phyloP scores from a whole-genome alignment of 2,329 filamentous ascomycete genomes.

The Trichophaea hybrida region DNA sequence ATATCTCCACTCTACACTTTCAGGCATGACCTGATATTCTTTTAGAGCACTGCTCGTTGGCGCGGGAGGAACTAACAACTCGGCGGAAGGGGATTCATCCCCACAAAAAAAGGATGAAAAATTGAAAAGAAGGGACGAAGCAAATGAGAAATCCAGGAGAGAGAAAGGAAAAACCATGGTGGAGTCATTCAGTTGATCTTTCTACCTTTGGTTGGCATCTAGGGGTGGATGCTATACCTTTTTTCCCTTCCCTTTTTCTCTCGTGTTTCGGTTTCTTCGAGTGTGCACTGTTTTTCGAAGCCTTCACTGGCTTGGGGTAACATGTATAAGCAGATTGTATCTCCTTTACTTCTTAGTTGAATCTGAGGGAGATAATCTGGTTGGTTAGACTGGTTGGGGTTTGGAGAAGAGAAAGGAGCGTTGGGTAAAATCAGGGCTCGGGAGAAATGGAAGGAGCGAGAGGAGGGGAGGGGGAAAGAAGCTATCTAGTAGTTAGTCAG shows the following conservation, averaged over 20 bases:
- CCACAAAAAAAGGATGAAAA: constrained; percentile 1
- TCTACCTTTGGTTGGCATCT: neutral
- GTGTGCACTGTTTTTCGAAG: neutral
- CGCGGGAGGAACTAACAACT: neutral
- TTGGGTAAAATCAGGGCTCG: neutral
- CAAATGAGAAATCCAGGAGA: constrained; percentile 14
- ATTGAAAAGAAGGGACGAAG: constrained; percentile 10
- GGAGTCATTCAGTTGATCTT: constrained; percentile 25
- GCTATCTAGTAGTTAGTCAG: neutral
- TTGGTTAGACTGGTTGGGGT: neutral
- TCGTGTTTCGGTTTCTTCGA: neutral
- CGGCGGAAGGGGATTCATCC: neutral
- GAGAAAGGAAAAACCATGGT: constrained; percentile 17
- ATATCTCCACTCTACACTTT: constrained; percentile 13
- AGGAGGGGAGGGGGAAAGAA: neutral
- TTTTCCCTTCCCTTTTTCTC: neutral
- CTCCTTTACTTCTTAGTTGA: constrained; percentile 5
- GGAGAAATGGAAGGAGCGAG: neutral
- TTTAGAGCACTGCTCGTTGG: neutral
- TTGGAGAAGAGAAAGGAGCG: neutral
- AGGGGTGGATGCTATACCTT: neutral
- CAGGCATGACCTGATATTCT: constrained; percentile 5
- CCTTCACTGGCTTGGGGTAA: neutral
- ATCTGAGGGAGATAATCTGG: neutral
- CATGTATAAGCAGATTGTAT: neutral